Percentiles rank a stretch among this genome's conserved stretches.
These are phyloP conservation scores for Mycena haematopus DNA, from an alignment of 768 basidiomycete species.

Conservation along the genomic window DNA sequence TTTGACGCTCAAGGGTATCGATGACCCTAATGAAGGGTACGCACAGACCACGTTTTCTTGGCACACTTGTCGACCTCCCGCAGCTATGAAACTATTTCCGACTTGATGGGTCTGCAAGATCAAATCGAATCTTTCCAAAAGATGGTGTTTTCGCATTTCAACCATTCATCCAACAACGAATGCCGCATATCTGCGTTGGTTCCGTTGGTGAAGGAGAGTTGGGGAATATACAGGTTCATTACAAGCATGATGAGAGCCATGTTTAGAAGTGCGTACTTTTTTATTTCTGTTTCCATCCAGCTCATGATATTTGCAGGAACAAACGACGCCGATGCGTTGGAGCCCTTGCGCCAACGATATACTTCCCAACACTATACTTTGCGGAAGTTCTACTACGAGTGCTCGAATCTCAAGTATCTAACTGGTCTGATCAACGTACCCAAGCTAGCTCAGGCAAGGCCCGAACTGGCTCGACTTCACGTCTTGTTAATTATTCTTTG, in stretches of 20 bases:
- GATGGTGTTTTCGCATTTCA: conserved; percentile 95
- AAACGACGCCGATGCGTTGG: conserved; percentile 85
- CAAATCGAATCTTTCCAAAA: conserved; percentile 99
- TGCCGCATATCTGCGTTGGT: conserved; percentile 96
- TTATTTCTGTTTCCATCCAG: neutral
- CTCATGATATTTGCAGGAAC: conserved; percentile 64
- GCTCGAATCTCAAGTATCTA: conserved; percentile 96
- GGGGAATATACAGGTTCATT: conserved; percentile 98
- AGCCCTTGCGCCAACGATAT: conserved; percentile 88
- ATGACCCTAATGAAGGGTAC: conserved; percentile 99
- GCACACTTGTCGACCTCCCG: conserved; percentile 22
- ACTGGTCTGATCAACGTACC: conserved; percentile 98
- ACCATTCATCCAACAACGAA: conserved; percentile 91
- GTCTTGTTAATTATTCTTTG: conserved; percentile 1
- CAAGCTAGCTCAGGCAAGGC: conserved; percentile 85
- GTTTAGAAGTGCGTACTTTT: conserved; percentile 75
- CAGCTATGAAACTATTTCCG: conserved; percentile 97
- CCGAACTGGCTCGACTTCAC: conserved; percentile 47
- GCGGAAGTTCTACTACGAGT: conserved; percentile 99
- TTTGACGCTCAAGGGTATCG: conserved; percentile 94
- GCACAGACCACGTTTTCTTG: conserved; percentile 32
- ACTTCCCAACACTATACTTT: conserved; percentile 91
- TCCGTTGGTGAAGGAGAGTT: conserved; percentile 97
- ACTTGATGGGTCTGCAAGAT: conserved; percentile 97
- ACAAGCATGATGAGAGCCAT: conserved; percentile 98